Evolutionary conservation across 2,329 filamentous ascomycete genomes (phyloP), one percentile per base, ranked within the genome.

Genomic region (Helicocarpus griseus): DNA sequence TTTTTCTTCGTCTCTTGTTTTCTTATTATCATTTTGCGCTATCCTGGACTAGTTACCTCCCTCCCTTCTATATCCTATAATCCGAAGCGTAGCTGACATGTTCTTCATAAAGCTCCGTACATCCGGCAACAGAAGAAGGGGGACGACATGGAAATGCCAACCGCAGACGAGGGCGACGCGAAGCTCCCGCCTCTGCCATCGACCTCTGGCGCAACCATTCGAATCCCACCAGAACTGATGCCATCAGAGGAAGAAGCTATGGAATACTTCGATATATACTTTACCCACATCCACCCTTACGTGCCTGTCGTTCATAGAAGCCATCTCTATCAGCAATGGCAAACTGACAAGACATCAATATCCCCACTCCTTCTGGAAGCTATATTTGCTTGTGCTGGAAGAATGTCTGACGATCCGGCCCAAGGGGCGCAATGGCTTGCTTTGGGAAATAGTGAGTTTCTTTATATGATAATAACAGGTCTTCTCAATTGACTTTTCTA

Each of bases 401-500:
- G 89, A 31, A 77, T 95, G 55, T 83, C 89, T 1, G 89, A 93
- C 57, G 87, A 94, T 58, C 85, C 87, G 4, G 79, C 85, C 0
- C 83, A 93, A 68, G 89, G 89, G 9, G 86, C 90, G 58, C 89
- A 93, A 68, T 97, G 93, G 93, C 80, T 97, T 46, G 89, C 89
- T 28, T 77, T 97, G 56, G 90, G 89, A 53, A 86, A 87, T 26
- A 85, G 88, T 93, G 73, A 73, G 79, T 73, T 24, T 26, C 24
- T 2, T 24, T 17, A 9, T 4, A 55, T 24, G 52, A 41, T 53
- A 55, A 29, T 51, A 13, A 4, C 22, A 41, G 17, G 4, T 43
- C 11, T 43, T 51, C n/a, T 2, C 19, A 26, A 38, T 45, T 21
- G 5, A 26, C 36, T 35, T 24, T 41, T n/a, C 71, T 57, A 45